Evolutionary conservation across 2,329 filamentous ascomycete genomes (phyloP).

Genomic region (Tolypocladium endophyticum): DNA sequence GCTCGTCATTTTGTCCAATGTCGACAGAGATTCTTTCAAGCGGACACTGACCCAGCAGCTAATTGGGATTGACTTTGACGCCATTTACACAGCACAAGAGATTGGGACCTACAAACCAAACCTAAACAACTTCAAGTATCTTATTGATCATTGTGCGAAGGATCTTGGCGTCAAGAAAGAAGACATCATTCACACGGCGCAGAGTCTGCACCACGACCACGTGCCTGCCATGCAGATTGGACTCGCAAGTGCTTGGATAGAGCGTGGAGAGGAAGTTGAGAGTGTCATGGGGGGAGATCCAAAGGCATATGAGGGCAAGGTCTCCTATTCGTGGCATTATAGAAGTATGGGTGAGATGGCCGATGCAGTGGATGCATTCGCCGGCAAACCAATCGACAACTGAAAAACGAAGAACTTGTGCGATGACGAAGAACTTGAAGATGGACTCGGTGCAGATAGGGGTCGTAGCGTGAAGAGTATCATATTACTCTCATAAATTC

Average conservation of each 20-base stretch:
- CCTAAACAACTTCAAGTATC: slow-evolving; percentile 52
- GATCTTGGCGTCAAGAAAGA: slow-evolving; percentile 41
- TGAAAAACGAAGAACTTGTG: neutral
- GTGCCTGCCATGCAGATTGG: slow-evolving; percentile 50
- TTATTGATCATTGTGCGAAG: slow-evolving; percentile 41
- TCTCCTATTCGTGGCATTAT: slow-evolving; percentile 38
- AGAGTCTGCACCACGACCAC: slow-evolving; percentile 59
- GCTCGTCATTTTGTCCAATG: slow-evolving; percentile 51
- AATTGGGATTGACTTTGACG: slow-evolving; percentile 42
- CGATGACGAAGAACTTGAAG: neutral
- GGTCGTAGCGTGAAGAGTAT: neutral
- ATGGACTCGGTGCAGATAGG: neutral
- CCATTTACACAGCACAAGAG: slow-evolving; percentile 58
- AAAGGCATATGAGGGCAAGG: slow-evolving; percentile 24
- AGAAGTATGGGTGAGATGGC: slow-evolving; percentile 49
- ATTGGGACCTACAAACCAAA: slow-evolving; percentile 64
- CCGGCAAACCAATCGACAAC: neutral
- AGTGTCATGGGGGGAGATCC: slow-evolving; percentile 12
- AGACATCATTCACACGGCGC: slow-evolving; percentile 56
- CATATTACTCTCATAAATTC: neutral
- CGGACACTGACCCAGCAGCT: slow-evolving; percentile 25
- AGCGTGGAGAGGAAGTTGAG: slow-evolving; percentile 32
- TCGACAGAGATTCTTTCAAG: slow-evolving; percentile 30
- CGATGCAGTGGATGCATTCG: slow-evolving; percentile 34
- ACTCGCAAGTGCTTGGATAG: slow-evolving; percentile 56